These are phyloP conservation scores for Prunus kanzakura DNA, from an alignment of 306 rosid genomes.

Conservation along the genomic window DNA sequence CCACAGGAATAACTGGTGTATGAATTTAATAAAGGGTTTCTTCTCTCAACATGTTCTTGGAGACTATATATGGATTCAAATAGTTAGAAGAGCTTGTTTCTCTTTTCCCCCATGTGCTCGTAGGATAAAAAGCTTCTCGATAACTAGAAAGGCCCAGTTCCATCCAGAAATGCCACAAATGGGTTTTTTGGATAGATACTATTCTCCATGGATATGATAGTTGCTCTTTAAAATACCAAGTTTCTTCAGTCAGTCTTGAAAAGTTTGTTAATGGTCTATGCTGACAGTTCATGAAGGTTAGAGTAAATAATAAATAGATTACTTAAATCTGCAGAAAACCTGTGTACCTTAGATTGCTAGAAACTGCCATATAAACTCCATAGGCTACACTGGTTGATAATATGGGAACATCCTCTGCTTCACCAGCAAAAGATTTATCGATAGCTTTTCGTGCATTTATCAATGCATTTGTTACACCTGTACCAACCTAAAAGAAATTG, in stretches of 20 bases:
- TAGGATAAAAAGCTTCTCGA: background rate
- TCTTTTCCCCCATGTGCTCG: background rate
- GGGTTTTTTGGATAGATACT: background rate
- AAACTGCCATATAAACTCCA: conserved; percentile 89
- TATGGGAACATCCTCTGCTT: conserved; percentile 81
- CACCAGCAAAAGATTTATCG: conserved; percentile 59
- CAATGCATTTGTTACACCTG: conserved; percentile 78
- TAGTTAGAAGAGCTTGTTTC: background rate
- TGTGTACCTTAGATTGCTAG: conserved; percentile 90
- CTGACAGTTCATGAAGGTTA: background rate
- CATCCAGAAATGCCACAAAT: background rate
- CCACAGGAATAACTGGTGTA: background rate
- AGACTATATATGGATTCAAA: background rate
- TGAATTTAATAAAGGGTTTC: background rate
- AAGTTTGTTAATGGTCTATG: background rate
- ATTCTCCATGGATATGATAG: background rate
- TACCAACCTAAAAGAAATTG: conserved; percentile 60
- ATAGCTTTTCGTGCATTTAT: conserved; percentile 72
- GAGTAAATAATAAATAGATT: background rate
- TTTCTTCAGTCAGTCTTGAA: background rate
- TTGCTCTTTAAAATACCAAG: background rate
- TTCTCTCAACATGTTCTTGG: background rate
- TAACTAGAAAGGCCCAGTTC: background rate
- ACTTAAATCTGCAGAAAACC: background rate
- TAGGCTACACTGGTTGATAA: conserved; percentile 82